Conservation (phyloP, 495 filamentous ascomycete genomes). For the Penicillium malachiteum region DNA sequence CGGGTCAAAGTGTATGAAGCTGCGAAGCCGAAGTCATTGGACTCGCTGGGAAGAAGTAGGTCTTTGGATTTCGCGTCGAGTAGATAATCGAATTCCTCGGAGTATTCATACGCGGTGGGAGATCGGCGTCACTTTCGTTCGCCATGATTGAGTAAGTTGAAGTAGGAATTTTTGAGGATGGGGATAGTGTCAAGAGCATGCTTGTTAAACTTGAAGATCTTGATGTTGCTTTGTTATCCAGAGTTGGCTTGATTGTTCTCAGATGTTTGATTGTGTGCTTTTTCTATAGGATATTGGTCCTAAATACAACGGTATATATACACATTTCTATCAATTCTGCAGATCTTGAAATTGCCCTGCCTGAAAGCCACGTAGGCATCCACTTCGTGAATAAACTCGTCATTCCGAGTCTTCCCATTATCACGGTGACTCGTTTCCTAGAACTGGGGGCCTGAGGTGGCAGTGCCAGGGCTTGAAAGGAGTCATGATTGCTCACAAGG, state of each 20-base stretch:
- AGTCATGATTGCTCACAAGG: no score
- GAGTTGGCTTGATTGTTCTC: neutral
- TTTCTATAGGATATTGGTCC: no score
- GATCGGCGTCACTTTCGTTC: neutral
- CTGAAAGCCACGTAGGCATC: no score
- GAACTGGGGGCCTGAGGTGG: no score
- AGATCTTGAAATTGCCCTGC: no score
- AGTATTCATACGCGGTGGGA: conserved; percentile 15
- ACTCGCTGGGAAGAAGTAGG: conserved; percentile 6
- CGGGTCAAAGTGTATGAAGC: conserved; percentile 19
- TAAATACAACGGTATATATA: no score
- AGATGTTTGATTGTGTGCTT: neutral
- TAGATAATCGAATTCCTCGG: neutral
- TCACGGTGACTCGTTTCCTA: no score
- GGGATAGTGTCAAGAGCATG: neutral
- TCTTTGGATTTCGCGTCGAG: conserved; percentile 9
- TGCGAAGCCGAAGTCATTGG: conserved; percentile 21
- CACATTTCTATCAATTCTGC: no score
- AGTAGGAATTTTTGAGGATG: neutral
- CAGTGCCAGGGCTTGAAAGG: no score
- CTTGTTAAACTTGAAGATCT: no score
- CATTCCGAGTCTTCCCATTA: no score
- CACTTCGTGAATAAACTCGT: no score
- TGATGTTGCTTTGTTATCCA: neutral
- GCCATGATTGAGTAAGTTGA: conserved; percentile 6